A percentile compares a stretch with the other conserved stretches of the same genome.
phyloP scores from a whole-genome alignment of 495 filamentous ascomycete species.

The Penicillium dipodomyicola region DNA sequence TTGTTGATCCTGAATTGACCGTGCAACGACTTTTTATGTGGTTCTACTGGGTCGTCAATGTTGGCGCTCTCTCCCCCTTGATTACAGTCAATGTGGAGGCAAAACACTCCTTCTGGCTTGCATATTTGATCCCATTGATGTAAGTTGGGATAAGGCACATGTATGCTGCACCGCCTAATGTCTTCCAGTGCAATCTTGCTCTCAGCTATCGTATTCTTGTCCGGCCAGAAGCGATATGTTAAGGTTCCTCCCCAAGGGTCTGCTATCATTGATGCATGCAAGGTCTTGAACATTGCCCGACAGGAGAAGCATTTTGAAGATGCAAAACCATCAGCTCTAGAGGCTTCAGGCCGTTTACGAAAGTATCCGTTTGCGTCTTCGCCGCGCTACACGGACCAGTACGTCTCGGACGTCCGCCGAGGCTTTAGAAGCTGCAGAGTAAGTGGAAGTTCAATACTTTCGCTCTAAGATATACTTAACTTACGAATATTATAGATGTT shows the following conservation, averaged over 20 bases:
- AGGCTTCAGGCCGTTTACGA: conserved; percentile 5
- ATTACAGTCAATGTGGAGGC: conserved; percentile 29
- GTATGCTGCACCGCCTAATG: background rate
- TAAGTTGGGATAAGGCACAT: background rate
- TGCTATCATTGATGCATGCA: conserved; percentile 44
- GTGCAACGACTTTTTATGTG: conserved; percentile 31
- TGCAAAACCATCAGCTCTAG: conserved; percentile 20
- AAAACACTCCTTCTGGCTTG: conserved; percentile 59
- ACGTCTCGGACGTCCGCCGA: conserved; percentile 48
- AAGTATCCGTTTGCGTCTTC: conserved; percentile 12
- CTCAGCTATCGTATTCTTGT: conserved; percentile 9
- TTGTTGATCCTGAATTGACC: conserved; percentile 63
- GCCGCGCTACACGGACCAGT: conserved; percentile 37
- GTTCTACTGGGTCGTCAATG: conserved; percentile 32
- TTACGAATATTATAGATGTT: conserved; percentile 36
- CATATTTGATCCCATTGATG: conserved; percentile 47
- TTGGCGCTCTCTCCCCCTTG: conserved; percentile 39
- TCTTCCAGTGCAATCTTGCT: conserved; percentile 17
- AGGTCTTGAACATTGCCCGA: conserved; percentile 25
- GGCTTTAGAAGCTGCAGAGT: conserved; percentile 47
- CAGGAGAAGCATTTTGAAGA: conserved; percentile 23
- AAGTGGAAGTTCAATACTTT: background rate
- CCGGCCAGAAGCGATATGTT: conserved; percentile 28
- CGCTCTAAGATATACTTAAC: background rate
- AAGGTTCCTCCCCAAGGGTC: conserved; percentile 42